Base-by-base conservation (phyloP, 192 early-diverging fungal genomes). In the Geranomyces michiganensis region DNA sequence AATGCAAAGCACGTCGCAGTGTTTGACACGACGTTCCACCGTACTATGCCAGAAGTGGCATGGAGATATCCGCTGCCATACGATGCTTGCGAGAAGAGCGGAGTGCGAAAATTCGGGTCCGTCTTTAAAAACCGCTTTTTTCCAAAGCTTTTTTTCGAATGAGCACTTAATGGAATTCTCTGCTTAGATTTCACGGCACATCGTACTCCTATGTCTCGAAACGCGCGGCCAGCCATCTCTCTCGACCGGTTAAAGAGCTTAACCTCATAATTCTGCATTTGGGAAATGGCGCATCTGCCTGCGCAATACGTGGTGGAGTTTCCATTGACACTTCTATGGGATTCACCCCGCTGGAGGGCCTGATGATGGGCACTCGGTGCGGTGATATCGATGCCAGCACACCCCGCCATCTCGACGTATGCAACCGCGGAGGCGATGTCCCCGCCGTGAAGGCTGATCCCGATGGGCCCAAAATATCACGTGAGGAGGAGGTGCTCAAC, bases 371-470 rank as follows among this genome's bases (percentile, higher is more conserved):
- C 27, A 80, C 80, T 7, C 78, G 80, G 17, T 63, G 68, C 27
- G 80, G 80, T 17, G 75, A 77, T 30, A 74, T 82, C 47, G 80
- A 82, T 62, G 78, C 80, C 0, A 62, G 56, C 30, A 75, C 72
- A 14, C 62, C 76, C 19, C 81, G 70, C 63, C 80, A 82, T 29
- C 61, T 82, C 65, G 30, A 56, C 9, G 60, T 62, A 17, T 68
- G 70, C 29, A 47, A 29, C 27, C 33, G 67, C 41, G 41, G 33
- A 31, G 72, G 69, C 13, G 59, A 31, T 24, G 55, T 53, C 7
- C 73, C 73, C 51, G 73, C 66, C 1, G 43, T 74, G 5, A 19
- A 19, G 30, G 56, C 73, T 0, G 65, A 65, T 0, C 73, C 73
- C 9, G 44, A 69, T n/a, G 70, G 71, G 32, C 72, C 69, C 10